phyloP scores from a whole-genome alignment of 192 early-diverging fungal species.

The Coemansia sp. region DNA sequence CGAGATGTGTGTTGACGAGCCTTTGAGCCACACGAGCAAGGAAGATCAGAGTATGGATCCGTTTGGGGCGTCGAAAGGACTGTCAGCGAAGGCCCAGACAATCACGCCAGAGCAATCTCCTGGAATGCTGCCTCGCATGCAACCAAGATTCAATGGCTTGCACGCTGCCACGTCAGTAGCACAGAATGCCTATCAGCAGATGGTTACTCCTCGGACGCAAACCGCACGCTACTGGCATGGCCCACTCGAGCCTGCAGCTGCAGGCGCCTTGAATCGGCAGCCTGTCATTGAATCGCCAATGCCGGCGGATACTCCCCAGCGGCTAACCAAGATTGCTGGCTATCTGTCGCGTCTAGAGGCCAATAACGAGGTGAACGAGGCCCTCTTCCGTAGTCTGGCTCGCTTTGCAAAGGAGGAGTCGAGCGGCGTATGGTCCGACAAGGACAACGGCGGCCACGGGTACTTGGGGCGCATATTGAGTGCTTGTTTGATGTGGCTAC shows the following conservation, averaged over 20 bases:
- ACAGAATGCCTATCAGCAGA: background rate
- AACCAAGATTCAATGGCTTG: background rate
- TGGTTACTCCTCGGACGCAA: conserved; percentile 49
- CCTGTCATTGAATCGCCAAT: conserved; percentile 34
- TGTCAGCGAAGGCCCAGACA: background rate
- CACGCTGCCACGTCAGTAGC: background rate
- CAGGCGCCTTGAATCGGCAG: conserved; percentile 3
- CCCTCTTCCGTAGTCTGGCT: conserved; percentile 50
- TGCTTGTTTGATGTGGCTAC: conserved; percentile 50
- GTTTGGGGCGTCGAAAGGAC: background rate
- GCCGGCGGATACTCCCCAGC: conserved; percentile 40
- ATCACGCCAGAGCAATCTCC: conserved; percentile 33
- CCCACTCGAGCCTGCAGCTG: conserved; percentile 28
- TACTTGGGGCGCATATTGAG: conserved; percentile 40
- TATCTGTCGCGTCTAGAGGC: conserved; percentile 33
- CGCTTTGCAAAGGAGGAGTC: conserved; percentile 56
- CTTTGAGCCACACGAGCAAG: background rate
- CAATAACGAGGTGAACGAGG: conserved; percentile 38
- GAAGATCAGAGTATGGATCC: background rate
- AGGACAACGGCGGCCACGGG: conserved; percentile 24
- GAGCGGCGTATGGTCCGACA: conserved; percentile 29
- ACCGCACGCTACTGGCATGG: conserved; percentile 52
- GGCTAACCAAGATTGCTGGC: conserved; percentile 26
- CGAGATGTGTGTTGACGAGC: conserved; percentile 2
- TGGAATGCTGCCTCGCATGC: conserved; percentile 26